Evolutionary conservation across 192 early-diverging fungal genomes (phyloP), one percentile per base, ranked within the genome.

Genomic region (Rhizophagus clarus): DNA sequence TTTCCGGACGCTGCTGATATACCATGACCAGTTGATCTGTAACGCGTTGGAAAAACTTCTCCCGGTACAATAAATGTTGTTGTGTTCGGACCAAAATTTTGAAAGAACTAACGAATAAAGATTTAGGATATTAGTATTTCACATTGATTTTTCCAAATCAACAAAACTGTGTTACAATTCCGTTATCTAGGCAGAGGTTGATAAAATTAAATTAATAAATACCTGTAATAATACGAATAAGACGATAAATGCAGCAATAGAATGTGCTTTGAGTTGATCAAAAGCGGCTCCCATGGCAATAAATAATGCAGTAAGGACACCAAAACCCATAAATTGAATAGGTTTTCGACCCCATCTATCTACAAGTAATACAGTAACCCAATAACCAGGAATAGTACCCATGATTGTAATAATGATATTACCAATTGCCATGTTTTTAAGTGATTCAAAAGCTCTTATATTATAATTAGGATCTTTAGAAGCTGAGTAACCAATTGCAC

Each of bases 41-140:
- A 94, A 6, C 93, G 87, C 7, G 95, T 96, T 3, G 95, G 95
- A 87, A 94, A 96, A 14, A 89, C 89, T 81, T 96, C 95, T 76
- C 91, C 92, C 34, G 95, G 95, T 68, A 95, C 90, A 61, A 96
- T 90, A 70, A 96, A 96, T 2, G 95, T 96, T 8, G 97, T 99
- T 28, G 90, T 80, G 85, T 99, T 99, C 67, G 97, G 97, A 10
- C 97, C 97, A 88, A 96, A 97, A 90, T 98, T 96, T 89, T 94
- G 94, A 89, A 97, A 95, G 81, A 95, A 87, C 77, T 79, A 66
- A 1, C 6, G 29, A n/a, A 17, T 9, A 87, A 45, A 12, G 42
- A 12, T 45, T 10, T 12, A 12, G 42, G 11, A 6, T 8, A 40
- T 45, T 10, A 45, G 42, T 12, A 0, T 40, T 40, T 40, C 37